Base-by-base conservation (phyloP, 2,329 filamentous ascomycete genomes). In the Diatrype stigma region DNA sequence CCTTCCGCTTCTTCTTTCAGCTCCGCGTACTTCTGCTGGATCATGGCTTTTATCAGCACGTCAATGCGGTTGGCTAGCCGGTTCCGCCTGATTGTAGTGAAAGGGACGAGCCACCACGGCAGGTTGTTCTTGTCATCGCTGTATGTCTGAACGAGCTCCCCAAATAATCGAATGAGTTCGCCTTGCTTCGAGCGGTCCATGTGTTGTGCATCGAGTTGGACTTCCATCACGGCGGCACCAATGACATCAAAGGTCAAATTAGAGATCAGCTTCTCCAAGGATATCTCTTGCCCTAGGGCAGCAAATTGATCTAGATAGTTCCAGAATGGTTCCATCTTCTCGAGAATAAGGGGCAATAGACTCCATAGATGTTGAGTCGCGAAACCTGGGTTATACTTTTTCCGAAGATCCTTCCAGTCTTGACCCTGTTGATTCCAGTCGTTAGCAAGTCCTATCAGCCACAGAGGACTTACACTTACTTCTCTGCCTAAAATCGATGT, bases 241-340 rank as follows among this genome's bases (percentile, higher is more conserved):
- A 72, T 71, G 16, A 72, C 67, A 48, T 74, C 71, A 46, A 73
- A 73, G 1, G 70, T 70, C 3, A 73, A 58, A 38, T 64, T 63
- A 4, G 62, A 60, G 22, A 59, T 55, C 4, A 63, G 55, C 4
- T 48, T 52, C 40, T 61, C 60, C 3, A 68, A 47, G 2, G 52
- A 52, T 35, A 71, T 65, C 3, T 58, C 58, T 4, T 66, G 56
- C 17, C 57, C 61, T 3, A 60, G 62, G 10, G 42, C 22, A 21
- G 61, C 62, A 35, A 63, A 60, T 19, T 51, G 49, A 44, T 71
- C 68, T 10, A 72, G 59, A 17, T 63, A 60, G 5, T 56, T 51
- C 6, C 68, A 42, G 45, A 71, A 70, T 3, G 60, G 54, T 34
- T 51, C 47, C 1, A 61, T 63, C 51, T 71, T 72, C 40, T 70